Evolutionary conservation across 2,329 filamentous ascomycete genomes (phyloP), one percentile per base, ranked within the genome.

Genomic region (Lojkania enalia): DNA sequence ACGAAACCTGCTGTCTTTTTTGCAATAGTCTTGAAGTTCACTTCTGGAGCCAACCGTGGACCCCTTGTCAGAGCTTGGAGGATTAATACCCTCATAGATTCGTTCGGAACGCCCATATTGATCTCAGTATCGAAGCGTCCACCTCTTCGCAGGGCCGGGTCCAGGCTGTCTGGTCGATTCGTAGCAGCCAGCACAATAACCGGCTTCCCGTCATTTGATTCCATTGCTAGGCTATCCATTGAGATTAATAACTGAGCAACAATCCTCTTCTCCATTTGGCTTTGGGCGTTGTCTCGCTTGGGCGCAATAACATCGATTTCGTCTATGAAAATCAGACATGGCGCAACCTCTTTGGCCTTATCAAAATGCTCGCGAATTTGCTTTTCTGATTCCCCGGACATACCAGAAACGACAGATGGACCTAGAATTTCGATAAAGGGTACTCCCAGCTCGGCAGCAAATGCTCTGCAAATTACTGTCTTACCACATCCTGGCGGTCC

Each of bases 141-240:
- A 42, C 82, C 85, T 67, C 85, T 80, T 58, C 86, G 80, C 21
- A 95, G 73, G 0, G 85, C 84, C 0, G 90, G 85, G 60, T 97
- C 90, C 25, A 99, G 76, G 56, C 86, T 90, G 60, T 96, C 90
- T 0, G 90, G 87, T 25, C 87, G 80, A 65, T 95, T 96, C 0
- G 92, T 96, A 2, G 94, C 94, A 1, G 91, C 94, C 39, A 97
- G 80, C 12, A 96, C 88, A 21, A 97, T 86, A 6, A 97, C 88
- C 1, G 87, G 86, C 62, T 88, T 88, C 2, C 83, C 84, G 12
- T 82, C 83, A 3, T 85, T 85, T 51, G 85, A 84, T 43, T 88
- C 83, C 51, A 87, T 76, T 27, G 83, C 79, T 30, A 97, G 77
- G 44, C 74, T 85, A 60, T 90, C 87, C 87, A 97, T 95, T 45